phyloP scores from a whole-genome alignment of 2,329 filamentous ascomycete genomes.

The Huntiella savannae region DNA sequence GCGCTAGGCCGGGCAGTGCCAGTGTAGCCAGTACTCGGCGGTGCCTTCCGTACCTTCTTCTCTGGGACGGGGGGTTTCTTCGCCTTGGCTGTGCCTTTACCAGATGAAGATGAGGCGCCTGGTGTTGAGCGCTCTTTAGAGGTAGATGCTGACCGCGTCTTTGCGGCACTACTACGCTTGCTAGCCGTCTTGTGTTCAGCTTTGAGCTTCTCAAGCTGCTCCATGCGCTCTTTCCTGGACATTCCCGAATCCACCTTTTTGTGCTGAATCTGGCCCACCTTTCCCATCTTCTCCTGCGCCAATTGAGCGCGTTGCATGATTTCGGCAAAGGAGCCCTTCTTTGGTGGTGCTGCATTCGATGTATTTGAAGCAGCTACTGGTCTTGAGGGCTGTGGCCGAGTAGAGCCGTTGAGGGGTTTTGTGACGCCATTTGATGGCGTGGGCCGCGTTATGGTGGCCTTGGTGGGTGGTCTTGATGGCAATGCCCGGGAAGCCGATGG shows the following conservation, averaged over 20 bases:
- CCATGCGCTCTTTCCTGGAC: slow-evolving; percentile 32
- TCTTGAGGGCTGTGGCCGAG: slow-evolving; percentile 1
- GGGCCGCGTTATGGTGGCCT: slow-evolving; percentile 13
- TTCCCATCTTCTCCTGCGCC: slow-evolving; percentile 40
- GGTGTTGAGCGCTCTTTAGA: neutral
- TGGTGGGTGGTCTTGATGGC: slow-evolving; percentile 10
- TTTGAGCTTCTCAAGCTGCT: slow-evolving; percentile 18
- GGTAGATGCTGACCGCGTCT: neutral
- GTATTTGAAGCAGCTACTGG: neutral
- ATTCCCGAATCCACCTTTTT: slow-evolving; percentile 49
- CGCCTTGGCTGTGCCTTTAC: neutral
- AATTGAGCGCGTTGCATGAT: slow-evolving; percentile 54
- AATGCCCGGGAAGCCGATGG: slow-evolving; percentile 17
- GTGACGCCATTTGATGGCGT: slow-evolving; percentile 6
- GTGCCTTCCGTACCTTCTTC: slow-evolving; percentile 44
- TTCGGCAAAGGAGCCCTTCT: slow-evolving; percentile 57
- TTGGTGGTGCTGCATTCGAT: slow-evolving; percentile 26
- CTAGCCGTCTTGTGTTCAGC: slow-evolving; percentile 2
- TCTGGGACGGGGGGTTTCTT: slow-evolving; percentile 20
- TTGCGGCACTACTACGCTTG: neutral
- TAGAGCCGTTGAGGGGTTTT: neutral
- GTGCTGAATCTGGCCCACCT: slow-evolving; percentile 54
- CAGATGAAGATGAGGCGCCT: neutral
- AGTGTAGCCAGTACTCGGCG: slow-evolving; percentile 44
- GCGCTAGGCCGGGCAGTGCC: slow-evolving; percentile 44